Evolutionary conservation across 164 flowering plant genomes (phyloP), one percentile per base, ranked within the genome.

Genomic region (Liriodendron chinense): DNA sequence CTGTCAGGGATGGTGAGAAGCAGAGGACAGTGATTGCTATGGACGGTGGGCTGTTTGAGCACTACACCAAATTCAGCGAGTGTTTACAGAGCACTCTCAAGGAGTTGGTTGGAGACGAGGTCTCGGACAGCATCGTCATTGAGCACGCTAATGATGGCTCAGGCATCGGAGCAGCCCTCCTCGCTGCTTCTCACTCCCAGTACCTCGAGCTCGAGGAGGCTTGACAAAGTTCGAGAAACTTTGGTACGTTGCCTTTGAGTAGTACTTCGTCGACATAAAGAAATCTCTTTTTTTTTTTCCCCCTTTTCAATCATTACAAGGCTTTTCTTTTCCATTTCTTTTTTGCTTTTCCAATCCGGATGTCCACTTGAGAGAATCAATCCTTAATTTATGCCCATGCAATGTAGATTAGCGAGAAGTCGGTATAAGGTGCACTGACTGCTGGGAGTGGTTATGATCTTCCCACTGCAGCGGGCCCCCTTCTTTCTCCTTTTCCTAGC

Each of bases 101-200:
- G 72, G 99, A 96, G 79, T 80, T 96, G 74, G 78, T 96, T 16
- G 99, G 96, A 24, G 87, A 87, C 5, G 93, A 83, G 50, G 87
- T 74, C 7, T 75, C 88, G 7, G 75, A 82, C 9, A 82, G 20
- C 64, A 47, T 94, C 25, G 74, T 74, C 28, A 73, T 96, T n/a
- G 83, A 78, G 80, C 98, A 77, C 14, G 83, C 92, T 3, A 92
- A 92, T 28, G 99, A 95, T 74, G 99, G 96, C 14, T 95, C 99
- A 0, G 99, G 99, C 43, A 82, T 91, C 67, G 99, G 99, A 62
- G 99, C 99, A 28, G 91, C 99, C 14, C 93, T 96, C 57, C 82
- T 96, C 0, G 99, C 99, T 12, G 98, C 99, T 24, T 92, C 99
- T 70, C 96, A 95, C 79, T 95, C 99, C 47, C 92, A 91, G 73